Conservation (phyloP, 2,329 filamentous ascomycete species). For the Niveomyces coronatus region DNA sequence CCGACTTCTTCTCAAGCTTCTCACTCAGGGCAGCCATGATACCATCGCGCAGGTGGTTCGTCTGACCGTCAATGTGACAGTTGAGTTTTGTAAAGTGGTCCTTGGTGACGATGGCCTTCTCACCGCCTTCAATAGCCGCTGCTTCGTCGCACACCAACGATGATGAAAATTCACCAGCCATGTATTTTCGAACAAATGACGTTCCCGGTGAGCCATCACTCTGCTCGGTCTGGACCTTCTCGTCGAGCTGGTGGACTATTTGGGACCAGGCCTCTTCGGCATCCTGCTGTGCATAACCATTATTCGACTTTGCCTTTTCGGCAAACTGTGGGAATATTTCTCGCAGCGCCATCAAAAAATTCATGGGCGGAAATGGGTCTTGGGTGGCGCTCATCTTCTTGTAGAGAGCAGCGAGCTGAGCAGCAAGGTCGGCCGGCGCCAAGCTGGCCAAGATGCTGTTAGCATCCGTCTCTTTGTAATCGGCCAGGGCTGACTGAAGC, state of each 20-base stretch:
- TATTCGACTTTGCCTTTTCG: conserved; percentile 70
- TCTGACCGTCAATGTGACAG: conserved; percentile 82
- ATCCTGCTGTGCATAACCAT: conserved; percentile 93
- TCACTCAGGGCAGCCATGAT: conserved; percentile 74
- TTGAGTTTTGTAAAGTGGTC: conserved; percentile 87
- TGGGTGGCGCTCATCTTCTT: conserved; percentile 85
- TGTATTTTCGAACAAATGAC: conserved; percentile 83
- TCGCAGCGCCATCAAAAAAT: conserved; percentile 74
- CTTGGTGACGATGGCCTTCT: conserved; percentile 54
- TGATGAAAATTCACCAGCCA: conserved; percentile 73
- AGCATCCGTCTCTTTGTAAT: conserved; percentile 33
- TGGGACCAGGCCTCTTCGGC: conserved; percentile 98
- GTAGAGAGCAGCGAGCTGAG: conserved; percentile 72
- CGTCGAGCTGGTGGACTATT: conserved; percentile 72
- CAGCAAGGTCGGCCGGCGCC: conserved; percentile 57
- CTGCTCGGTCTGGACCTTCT: conserved; percentile 61
- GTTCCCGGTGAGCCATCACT: conserved; percentile 34
- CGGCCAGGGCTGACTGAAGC: conserved; percentile 66
- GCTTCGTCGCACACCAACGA: conserved; percentile 76
- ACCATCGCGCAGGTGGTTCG: conserved; percentile 85
- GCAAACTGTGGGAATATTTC: conserved; percentile 84
- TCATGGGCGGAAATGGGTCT: conserved; percentile 70
- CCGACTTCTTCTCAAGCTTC: conserved; percentile 83
- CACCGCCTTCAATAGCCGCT: conserved; percentile 61
- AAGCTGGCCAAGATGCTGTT: conserved; percentile 33